These are phyloP conservation scores for Mycena filopes DNA, from an alignment of 768 basidiomycete species.

Conservation along the genomic window DNA sequence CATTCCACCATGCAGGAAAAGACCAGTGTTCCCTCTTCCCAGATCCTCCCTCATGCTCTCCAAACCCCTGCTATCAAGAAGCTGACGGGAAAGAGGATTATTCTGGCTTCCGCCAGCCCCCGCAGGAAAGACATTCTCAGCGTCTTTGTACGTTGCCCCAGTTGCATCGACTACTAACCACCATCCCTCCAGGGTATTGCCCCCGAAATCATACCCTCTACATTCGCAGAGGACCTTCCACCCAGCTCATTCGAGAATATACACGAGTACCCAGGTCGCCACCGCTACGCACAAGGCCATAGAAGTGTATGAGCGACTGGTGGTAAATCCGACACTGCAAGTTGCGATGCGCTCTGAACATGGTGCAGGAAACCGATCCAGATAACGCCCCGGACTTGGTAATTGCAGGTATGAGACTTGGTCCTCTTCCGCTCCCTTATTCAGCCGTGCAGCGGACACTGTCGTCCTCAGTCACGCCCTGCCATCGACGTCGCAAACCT, in stretches of 20 bases:
- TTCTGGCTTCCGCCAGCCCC: constrained; percentile 90
- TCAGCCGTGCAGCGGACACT: constrained; percentile 80
- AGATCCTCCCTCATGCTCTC: constrained; percentile 71
- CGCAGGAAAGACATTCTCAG: constrained; percentile 85
- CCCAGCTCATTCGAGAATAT: constrained; percentile 74
- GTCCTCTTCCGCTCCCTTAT: neutral
- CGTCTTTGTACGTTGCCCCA: constrained; percentile 67
- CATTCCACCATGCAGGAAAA: too few relatives aligned
- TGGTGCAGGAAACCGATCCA: constrained; percentile 57
- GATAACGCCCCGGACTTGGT: constrained; percentile 84
- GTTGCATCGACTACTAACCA: neutral
- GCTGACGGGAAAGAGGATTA: constrained; percentile 78
- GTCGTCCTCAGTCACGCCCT: constrained; percentile 87
- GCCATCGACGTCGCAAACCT: constrained; percentile 65
- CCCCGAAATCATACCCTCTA: constrained; percentile 79
- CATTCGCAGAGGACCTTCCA: constrained; percentile 83
- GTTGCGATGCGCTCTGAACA: constrained; percentile 6
- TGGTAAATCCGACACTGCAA: constrained; percentile 52
- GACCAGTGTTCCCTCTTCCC: constrained; percentile 9
- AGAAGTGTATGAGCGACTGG: constrained; percentile 89
- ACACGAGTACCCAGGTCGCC: constrained; percentile 79
- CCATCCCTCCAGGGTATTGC: constrained; percentile 48
- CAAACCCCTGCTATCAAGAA: constrained; percentile 70
- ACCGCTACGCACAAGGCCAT: constrained; percentile 84
- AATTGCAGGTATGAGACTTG: constrained; percentile 67